Percentiles rank a stretch among this genome's conserved stretches.
Evolutionary conservation across 352 stramenopile species (phyloP).

Genomic region (Pythium chondricola): DNA sequence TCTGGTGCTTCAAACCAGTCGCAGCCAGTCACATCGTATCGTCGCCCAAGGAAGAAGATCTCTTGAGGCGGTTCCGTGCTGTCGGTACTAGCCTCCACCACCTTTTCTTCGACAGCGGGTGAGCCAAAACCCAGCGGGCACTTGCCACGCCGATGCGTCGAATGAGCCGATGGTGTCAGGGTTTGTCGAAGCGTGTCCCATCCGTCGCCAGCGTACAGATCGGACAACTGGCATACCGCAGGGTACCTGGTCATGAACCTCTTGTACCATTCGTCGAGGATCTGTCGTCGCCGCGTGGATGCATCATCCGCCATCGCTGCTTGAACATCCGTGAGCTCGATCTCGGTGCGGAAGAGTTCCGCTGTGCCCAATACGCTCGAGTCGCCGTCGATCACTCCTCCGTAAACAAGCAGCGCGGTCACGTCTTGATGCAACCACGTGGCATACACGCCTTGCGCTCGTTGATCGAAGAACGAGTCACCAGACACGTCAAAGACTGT

Average conservation of each 20-base stretch:
- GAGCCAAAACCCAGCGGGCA: conserved; percentile 58
- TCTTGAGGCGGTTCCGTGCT: neutral
- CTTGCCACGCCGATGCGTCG: conserved; percentile 25
- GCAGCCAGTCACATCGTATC: conserved; percentile 49
- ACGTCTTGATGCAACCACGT: conserved; percentile 47
- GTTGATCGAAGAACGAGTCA: conserved; percentile 43
- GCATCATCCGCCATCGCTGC: conserved; percentile 8
- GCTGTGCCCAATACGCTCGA: too few relatives aligned
- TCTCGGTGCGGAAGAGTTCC: too few relatives aligned
- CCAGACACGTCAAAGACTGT: conserved; percentile 43
- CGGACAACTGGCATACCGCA: conserved; percentile 35
- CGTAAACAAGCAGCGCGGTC: conserved; percentile 38
- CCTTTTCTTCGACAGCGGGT: conserved; percentile 20
- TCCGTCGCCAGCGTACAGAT: conserved; percentile 31
- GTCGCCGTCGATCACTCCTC: conserved; percentile 11
- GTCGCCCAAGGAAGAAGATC: conserved; percentile 46
- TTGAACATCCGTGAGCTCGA: conserved; percentile 1
- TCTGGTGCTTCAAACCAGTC: conserved; percentile 33
- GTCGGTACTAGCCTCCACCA: conserved; percentile 12
- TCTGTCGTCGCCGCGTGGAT: conserved; percentile 21
- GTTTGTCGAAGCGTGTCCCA: conserved; percentile 39
- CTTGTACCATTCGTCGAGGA: conserved; percentile 47
- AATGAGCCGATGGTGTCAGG: conserved; percentile 23
- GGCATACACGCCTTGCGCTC: conserved; percentile 30
- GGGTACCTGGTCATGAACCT: conserved; percentile 46